Base-by-base conservation (phyloP, 2,329 filamentous ascomycete genomes). In the Trichoderma semiorbis region DNA sequence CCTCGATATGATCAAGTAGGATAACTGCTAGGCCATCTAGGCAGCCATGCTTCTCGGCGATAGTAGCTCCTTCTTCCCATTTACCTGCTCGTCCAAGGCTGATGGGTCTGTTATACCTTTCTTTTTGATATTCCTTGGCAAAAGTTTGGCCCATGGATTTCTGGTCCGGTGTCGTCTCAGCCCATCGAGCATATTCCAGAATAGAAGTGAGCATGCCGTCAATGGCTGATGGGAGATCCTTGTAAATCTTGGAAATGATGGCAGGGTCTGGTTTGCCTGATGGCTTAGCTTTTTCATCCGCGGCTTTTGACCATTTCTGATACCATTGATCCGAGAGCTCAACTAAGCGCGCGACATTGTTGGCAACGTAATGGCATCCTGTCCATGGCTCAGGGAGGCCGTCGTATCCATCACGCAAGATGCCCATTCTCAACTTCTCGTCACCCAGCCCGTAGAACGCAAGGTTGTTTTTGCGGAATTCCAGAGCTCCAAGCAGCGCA, bases 301-400 rank as follows among this genome's bases (percentile, higher is more conserved):
- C 78, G 74, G 1, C 86, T 82, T 64, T 85, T 28, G 83, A 83
- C 74, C 86, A 83, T 66, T 85, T 82, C 61, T 85, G 83, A 4
- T 88, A 82, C 88, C 87, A 89, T 72, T 86, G 84, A 30, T 86
- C 83, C 50, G 85, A 85, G 21, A 91, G 84, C 74, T 90, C 87
- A 28, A 88, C 83, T 18, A 91, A 84, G 21, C 89, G 88, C 77
- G 89, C 88, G 14, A 85, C 77, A 73, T 90, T 91, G 78, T 90
- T 90, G 65, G 89, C 87, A 70, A 90, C 84, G 74, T 86, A 89
- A 57, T 83, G 81, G 75, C 88, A 89, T 18, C 93, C 94, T 0
- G 95, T 98, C 96, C 96, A 99, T 58, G 95, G 92, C 72, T 93
- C 90, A 0, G 92, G 89, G 10, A 98, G 85, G 12, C 86, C 88